Evolutionary conservation across 495 filamentous ascomycete genomes (phyloP).

Genomic region (Evansstolkia leycettana): DNA sequence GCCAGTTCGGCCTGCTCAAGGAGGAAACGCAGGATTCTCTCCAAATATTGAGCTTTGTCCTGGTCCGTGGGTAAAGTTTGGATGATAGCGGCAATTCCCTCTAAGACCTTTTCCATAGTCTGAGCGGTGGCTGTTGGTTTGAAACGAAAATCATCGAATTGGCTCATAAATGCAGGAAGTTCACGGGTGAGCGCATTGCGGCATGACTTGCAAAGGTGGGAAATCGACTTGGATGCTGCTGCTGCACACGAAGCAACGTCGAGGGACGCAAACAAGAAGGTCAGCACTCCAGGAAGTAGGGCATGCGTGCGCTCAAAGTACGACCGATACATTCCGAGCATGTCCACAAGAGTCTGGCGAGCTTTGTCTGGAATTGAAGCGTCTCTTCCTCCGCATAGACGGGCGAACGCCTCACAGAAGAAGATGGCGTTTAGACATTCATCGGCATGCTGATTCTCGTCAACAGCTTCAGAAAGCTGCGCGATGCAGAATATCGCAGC

Average conservation of each 20-base stretch:
- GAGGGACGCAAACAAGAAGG: constrained; percentile 69
- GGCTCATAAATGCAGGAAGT: constrained; percentile 62
- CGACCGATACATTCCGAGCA: constrained; percentile 66
- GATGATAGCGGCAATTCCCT: constrained; percentile 73
- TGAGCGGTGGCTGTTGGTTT: constrained; percentile 50
- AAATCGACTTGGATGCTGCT: constrained; percentile 70
- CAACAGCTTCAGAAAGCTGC: constrained; percentile 59
- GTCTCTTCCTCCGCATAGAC: constrained; percentile 39
- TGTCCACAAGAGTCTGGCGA: constrained; percentile 63
- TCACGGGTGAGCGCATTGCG: constrained; percentile 57
- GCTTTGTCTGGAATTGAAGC: constrained; percentile 49
- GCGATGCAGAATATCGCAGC: constrained; percentile 69
- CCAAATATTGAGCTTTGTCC: constrained; percentile 47
- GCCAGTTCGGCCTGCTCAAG: constrained; percentile 22
- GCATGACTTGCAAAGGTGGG: constrained; percentile 68
- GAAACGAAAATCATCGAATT: constrained; percentile 54
- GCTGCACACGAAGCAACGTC: constrained; percentile 51
- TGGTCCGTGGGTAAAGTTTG: constrained; percentile 59
- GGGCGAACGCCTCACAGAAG: constrained; percentile 41
- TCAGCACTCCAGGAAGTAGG: constrained; percentile 62
- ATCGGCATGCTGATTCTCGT: constrained; percentile 55
- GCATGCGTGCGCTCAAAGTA: constrained; percentile 69
- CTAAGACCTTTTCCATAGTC: constrained; percentile 70
- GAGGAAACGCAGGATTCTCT: constrained; percentile 53
- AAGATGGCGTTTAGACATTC: constrained; percentile 59